Percentiles rank a stretch among this genome's conserved stretches.
These are phyloP conservation scores for Heliosperma pusillum DNA, from an alignment of 148 eudicot species.

Conservation along the genomic window DNA sequence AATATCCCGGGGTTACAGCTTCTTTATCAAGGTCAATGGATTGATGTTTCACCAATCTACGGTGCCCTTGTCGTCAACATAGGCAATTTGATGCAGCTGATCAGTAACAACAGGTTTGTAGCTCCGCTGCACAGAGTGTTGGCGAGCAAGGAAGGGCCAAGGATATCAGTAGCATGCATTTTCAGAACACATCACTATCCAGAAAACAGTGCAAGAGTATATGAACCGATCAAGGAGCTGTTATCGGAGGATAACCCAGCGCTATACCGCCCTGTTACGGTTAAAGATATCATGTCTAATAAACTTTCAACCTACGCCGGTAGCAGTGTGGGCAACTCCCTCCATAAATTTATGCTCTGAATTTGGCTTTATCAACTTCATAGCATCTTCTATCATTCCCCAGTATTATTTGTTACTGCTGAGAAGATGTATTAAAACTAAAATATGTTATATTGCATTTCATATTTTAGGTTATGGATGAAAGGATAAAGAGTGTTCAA, in stretches of 20 bases:
- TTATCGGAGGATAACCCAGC: slow-evolving; percentile 6
- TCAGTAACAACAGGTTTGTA: slow-evolving; percentile 8
- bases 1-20: slow-evolving; percentile 23
- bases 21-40: slow-evolving; percentile 19
- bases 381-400: too few relatives aligned
- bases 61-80: slow-evolving; percentile 7
- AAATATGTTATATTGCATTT: too few relatives aligned
- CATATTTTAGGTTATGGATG: too few relatives aligned
- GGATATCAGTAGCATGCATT: slow-evolving; percentile 23
- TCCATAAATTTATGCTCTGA: slow-evolving; percentile 17
- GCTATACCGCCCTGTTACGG: slow-evolving; percentile 1
- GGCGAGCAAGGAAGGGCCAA: slow-evolving; percentile 19
- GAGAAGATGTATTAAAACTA: too few relatives aligned
- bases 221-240: slow-evolving; percentile 19
- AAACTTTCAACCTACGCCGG: slow-evolving; percentile 5
- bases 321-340: slow-evolving; percentile 7
- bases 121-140: slow-evolving; percentile 14
- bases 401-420: too few relatives aligned
- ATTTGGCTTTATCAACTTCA: too few relatives aligned
- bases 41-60: slow-evolving; percentile 1
- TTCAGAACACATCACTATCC: slow-evolving; percentile 16
- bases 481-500: too few relatives aligned
- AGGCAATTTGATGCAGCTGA: slow-evolving; percentile 16
- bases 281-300: slow-evolving; percentile 20
- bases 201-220: not conserved